Evolutionary conservation across 495 filamentous ascomycete species (phyloP), one percentile per base, ranked within the genome.

Genomic region (Xylaria intraflava): DNA sequence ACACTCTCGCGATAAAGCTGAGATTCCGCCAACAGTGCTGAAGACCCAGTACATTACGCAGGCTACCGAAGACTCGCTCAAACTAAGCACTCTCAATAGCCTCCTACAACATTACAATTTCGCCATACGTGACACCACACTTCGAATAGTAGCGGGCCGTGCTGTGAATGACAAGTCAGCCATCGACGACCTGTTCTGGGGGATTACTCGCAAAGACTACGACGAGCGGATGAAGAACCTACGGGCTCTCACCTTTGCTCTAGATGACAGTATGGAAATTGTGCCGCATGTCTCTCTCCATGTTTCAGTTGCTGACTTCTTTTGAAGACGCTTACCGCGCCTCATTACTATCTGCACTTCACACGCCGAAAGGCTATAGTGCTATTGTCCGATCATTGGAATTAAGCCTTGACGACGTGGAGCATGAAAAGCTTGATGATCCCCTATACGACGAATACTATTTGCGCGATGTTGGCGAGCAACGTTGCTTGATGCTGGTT

Each of bases 31-130:
- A 2, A 57, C 65, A 12, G 74, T 71, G 49, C 77, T 73, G 36
- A 81, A 80, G 61, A 72, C 78, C 10, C 77, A 78, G 54, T 80
- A 80, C 59, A 81, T 81, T 53, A 81, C 77, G 9, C 78, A 81
- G 56, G 73, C 75, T n/a, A 79, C 77, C n/a, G 78, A 81, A 54
- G 78, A 81, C 45, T 75, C 78, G 2, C 65, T 81, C 11, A 71
- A 72, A 39, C 49, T 69, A 0, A 57, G 58, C 31, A 81, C 78
- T 0, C 61, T 81, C 6, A 71, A 78, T 26, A 78, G 69, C n/a
- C 69, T 81, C 17, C 58, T 80, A 6, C 64, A 67, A 0, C 77
- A 78, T 54, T 76, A 79, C 46, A 81, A 78, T 60, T 74, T 71
- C 42, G 62, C 71, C 14, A 79, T 81, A 51, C 69, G 75, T 19